These are phyloP conservation scores for Aspergillus awamori DNA, from an alignment of 2,329 filamentous ascomycete genomes.

Conservation along the genomic window DNA sequence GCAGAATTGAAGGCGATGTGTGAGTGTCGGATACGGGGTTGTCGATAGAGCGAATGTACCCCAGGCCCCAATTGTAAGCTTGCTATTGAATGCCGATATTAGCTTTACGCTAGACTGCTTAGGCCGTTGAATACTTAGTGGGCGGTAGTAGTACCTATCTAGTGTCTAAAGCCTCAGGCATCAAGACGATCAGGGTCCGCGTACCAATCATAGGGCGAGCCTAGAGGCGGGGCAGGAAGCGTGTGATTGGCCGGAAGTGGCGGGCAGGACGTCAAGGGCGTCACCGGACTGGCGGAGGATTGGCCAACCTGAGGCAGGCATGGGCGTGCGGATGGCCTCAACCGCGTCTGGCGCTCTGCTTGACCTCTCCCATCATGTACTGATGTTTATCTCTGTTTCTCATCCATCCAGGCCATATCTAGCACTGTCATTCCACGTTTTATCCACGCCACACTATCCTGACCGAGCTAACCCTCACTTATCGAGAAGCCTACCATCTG, in stretches of 20 bases:
- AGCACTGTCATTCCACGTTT: background rate
- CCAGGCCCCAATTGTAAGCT: too few relatives aligned
- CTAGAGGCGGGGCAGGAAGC: slow-evolving; percentile 9
- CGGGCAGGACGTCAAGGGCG: slow-evolving; percentile 19
- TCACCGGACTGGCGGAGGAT: background rate
- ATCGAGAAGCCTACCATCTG: background rate
- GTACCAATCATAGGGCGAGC: background rate
- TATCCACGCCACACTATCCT: background rate
- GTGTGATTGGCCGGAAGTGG: slow-evolving; percentile 10
- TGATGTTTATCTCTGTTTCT: background rate
- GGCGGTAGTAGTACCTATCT: too few relatives aligned
- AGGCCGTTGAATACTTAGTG: too few relatives aligned
- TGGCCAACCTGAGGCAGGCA: too few relatives aligned
- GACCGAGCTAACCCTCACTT: background rate
- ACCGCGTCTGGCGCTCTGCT: background rate
- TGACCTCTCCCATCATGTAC: background rate
- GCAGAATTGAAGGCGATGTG: too few relatives aligned
- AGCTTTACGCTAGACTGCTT: too few relatives aligned
- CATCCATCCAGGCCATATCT: background rate
- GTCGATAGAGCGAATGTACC: too few relatives aligned
- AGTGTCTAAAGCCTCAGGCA: too few relatives aligned
- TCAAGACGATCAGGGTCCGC: too few relatives aligned
- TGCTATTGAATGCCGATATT: too few relatives aligned
- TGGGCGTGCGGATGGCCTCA: background rate
- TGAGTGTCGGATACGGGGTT: too few relatives aligned